Base-by-base conservation (phyloP, 176 grass and related monocot species). In the Musa acuminata region DNA sequence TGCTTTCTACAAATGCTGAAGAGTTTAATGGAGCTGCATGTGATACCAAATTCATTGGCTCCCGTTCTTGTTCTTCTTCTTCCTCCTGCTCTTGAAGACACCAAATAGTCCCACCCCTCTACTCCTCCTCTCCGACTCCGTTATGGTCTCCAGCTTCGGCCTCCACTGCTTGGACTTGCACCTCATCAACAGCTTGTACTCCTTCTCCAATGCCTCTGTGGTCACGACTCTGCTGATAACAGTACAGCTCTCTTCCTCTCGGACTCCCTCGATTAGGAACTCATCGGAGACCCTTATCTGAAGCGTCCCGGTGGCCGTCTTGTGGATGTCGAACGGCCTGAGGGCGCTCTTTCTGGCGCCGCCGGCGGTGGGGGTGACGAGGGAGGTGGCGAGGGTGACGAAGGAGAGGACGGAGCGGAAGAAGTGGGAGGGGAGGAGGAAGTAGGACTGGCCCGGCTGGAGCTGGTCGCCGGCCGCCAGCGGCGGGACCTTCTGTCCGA, bases 321-420 rank as follows among this genome's bases (percentile, higher is more conserved):
- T 90, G 22, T 71, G 59, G 59, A 96, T 86, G 69, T 92, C 87
- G 83, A 96, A 96, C 20, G 87, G 92, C 50, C 86, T 82, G 7
- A 35, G 19, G 51, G 52, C 48, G 25, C 81, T 71, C 75, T 72
- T 67, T 0, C 54, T 0, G 17, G 75, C 11, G 10, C 73, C 69
- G 20, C 71, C 77, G 8, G 84, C 5, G 43, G 49, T 2, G 9
- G 77, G 64, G 1, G 82, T 68, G 16, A 92, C 71, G 0, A 96
- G 69, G 10, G 92, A 89, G 22, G 92, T 87, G 1, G 89, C 89
- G 35, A 96, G 89, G 2, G 89, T 83, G 52, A 96, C 92, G 76
- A 96, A 96, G 19, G 89, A 92, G 72, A 96, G 87, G 0, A 90
- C 89, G 12, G 92, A 92, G 76, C 84, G 92, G 85, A 96, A 96